These are phyloP conservation scores for Gymnopus androsaceus DNA, from an alignment of 1,284 basidiomycete species.

Conservation along the genomic window DNA sequence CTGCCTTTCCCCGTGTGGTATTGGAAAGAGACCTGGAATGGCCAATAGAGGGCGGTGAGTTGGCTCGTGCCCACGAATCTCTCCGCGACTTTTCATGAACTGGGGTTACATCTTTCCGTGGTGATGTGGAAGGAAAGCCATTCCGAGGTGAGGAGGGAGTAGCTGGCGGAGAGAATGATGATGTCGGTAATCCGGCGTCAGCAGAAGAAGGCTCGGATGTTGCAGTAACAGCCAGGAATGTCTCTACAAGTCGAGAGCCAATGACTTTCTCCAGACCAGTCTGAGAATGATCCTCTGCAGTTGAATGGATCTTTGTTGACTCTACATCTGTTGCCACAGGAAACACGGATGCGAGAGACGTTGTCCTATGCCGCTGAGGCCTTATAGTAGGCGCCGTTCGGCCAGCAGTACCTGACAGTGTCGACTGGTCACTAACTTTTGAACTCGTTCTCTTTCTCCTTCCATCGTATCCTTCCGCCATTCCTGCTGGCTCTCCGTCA, in stretches of 20 bases:
- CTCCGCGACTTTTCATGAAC: conserved; percentile 8
- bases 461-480: conserved; percentile 31
- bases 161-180: not conserved
- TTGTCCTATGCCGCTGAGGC: conserved; percentile 46
- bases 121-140: not conserved
- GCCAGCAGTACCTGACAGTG: conserved; percentile 26
- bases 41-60: not conserved
- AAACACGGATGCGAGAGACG: conserved; percentile 48
- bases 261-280: conserved; percentile 65
- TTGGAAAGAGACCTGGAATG: conserved; percentile 2
- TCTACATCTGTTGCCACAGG: conserved; percentile 17
- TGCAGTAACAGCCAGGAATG: conserved; percentile 65
- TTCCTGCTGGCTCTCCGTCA: conserved; percentile 32
- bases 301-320: conserved; percentile 32
- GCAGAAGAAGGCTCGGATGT: conserved; percentile 11
- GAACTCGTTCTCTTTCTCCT: conserved; percentile 41
- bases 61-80: conserved; percentile 2
- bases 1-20: not conserved
- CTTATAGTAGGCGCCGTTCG: conserved; percentile 34
- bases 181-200: conserved; percentile 18
- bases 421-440: conserved; percentile 34
- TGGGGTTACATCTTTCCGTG: conserved; percentile 14
- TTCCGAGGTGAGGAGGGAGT: conserved; percentile 18
- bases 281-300: conserved; percentile 64
- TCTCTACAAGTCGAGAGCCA: conserved; percentile 75